These are phyloP conservation scores for Nectriaceae sp. DNA, from an alignment of 2,329 filamentous ascomycete species.

Conservation along the genomic window DNA sequence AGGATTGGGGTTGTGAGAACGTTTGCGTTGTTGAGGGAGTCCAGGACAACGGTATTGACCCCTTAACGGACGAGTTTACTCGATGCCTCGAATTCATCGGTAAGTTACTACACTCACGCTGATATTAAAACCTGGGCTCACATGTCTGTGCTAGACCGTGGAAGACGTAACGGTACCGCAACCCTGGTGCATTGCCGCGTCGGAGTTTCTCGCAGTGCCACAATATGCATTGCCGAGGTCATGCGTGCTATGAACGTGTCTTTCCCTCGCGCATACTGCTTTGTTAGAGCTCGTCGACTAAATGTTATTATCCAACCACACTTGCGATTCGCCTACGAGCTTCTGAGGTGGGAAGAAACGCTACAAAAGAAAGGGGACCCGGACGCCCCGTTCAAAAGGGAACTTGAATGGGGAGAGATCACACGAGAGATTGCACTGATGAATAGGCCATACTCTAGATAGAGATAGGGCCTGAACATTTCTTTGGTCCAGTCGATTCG, in stretches of 20 bases:
- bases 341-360: conserved; percentile 92
- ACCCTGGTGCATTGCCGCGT: conserved; percentile 96
- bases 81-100: conserved; percentile 90
- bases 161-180: conserved; percentile 73
- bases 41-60: conserved; percentile 96
- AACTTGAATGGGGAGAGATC: conserved; percentile 90
- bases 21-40: conserved; percentile 81
- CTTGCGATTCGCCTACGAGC: conserved; percentile 89
- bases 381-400: conserved; percentile 58
- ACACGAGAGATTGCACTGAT: conserved; percentile 89
- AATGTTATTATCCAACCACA: conserved; percentile 99
- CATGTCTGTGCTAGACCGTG: conserved; percentile 66
- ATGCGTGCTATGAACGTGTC: conserved; percentile 82
- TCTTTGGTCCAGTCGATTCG: no score
- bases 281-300: conserved; percentile 84
- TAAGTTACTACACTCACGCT: conserved; percentile 49
- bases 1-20: conserved; percentile 76
- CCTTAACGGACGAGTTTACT: conserved; percentile 81
- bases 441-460: conserved; percentile 90
- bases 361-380: conserved; percentile 58
- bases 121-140: background rate
- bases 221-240: conserved; percentile 98
- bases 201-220: conserved; percentile 91
- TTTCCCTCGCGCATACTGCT: conserved; percentile 93
- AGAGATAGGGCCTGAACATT: conserved; percentile 1